Evolutionary conservation across 768 basidiomycete genomes (phyloP), one percentile per base, ranked within the genome.

Genomic region (Auricularia heimuer): DNA sequence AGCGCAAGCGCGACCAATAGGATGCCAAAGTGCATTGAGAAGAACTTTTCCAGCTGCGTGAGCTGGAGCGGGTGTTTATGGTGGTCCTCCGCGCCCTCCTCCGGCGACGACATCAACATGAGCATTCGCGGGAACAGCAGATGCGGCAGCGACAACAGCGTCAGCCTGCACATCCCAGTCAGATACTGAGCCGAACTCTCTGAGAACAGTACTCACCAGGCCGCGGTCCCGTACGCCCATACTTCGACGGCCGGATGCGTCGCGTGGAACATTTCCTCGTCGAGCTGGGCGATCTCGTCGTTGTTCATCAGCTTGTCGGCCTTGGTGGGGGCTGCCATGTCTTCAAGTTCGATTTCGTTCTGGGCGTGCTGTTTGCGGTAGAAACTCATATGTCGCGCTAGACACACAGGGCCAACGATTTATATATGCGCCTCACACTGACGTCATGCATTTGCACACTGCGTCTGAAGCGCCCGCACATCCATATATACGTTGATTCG

Each of bases 1-100:
- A 85, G 45, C 10, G 85, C 80, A 7, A 86, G 70, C 4, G 82
- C 81, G 56, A 79, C 76, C 14, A 90, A 77, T 68, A 85, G 75
- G 56, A 92, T 78, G 18, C 85, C 88, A 64, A 87, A 79, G 44
- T 89, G 85, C n/a, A 82, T 71, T 14, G 85, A 79, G 54, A 93
- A 81, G 74, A 87, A 90, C 29, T 78, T 75, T 71, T 92, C 90
- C 39, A 92, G 79, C 2, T 84, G 75, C 2, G 89, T 89, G 61
- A 90, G 79, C 21, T 74, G 69, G 36, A 74, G 74, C 60, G 80
- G 77, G 11, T 75, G 56, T 18, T 51, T 51, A 8, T 51, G 75
- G 8, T 74, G 74, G 39, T 70, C 68, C 39, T 61, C 65, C 61
- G 77, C 74, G 29, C 63, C 21, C 24, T 42, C 61, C 18, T 63